Base-by-base conservation (phyloP, 139 green algal genomes). In the Micromonas commoda region DNA sequence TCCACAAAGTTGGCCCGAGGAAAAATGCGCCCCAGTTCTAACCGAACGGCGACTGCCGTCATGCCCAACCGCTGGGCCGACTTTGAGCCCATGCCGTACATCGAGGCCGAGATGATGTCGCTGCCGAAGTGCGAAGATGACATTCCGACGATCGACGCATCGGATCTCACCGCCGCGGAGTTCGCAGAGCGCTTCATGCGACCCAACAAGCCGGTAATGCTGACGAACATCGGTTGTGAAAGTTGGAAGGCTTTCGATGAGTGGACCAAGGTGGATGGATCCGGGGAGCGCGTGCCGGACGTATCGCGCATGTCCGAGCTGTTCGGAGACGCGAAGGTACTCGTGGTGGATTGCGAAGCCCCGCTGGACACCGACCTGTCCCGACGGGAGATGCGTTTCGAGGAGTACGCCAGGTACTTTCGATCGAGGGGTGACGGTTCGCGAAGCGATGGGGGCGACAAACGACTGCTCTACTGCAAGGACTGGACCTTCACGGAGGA, bases 401-500 rank as follows among this genome's bases (percentile, higher is more conserved):
- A 19, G 6, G 63, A 70, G 6, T 70, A 28, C 63, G 28, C 29
- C 13, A 9, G 28, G 16, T 70, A 19, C 13, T 70, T 9, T 9
- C 28, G 29, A 19, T 33, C 63, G 63, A 39, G 63, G 6, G 28
- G 16, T 13, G 63, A 70, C 28, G 28, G 9, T 19, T 6, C 63
- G 28, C 63, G n/a, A n/a, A n/a, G 63, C 63, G 28, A 70, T 35
- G 28, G 6, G 29, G 6, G 20, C 63, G 63, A 33, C 16, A 6
- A 5, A 6, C 24, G 45, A 16, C 31, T 87, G 26, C 78, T 88
- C 53, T 97, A 97, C 70, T 73, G 92, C 28, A 97, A 97, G 78
- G 92, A 97, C 83, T 97, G 88, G 87, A 92, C 97, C 86, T 89
- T 97, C 79, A 83, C 79, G 0, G 75, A 79, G 68, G 86, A 95